Evolutionary conservation across 176 grass and related monocot species (phyloP).

Genomic region (Oropetium thomaeum): DNA sequence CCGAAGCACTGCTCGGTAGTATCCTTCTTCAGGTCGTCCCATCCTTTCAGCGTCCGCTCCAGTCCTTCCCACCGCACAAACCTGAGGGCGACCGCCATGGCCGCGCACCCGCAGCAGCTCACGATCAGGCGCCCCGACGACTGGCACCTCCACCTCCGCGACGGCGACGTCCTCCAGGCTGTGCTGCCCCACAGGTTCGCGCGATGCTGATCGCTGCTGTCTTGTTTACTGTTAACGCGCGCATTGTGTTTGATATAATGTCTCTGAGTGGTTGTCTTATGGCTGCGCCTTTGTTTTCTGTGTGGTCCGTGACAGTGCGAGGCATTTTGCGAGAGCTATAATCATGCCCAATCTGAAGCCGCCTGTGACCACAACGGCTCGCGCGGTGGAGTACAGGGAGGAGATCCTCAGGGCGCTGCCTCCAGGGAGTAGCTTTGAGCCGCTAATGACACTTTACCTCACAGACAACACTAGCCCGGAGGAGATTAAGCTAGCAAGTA

Average conservation of each 20-base stretch:
- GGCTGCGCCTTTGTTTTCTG: neutral
- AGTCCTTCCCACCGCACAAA: neutral
- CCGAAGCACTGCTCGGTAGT: neutral
- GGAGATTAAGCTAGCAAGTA: constrained; percentile 79
- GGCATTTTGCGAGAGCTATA: constrained; percentile 81
- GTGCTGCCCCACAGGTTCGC: constrained; percentile 75
- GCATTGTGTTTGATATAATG: constrained; percentile 40
- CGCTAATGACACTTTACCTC: constrained; percentile 92
- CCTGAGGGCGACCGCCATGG: constrained; percentile 23
- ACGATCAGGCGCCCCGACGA: constrained; percentile 80
- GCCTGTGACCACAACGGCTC: constrained; percentile 65
- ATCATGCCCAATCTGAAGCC: constrained; percentile 97
- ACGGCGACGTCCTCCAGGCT: constrained; percentile 60
- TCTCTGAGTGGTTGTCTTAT: neutral
- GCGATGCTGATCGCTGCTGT: neutral
- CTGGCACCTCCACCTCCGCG: constrained; percentile 90
- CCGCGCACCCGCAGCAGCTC: constrained; percentile 31
- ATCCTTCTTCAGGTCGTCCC: neutral
- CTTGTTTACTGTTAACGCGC: neutral
- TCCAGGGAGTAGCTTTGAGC: constrained; percentile 43
- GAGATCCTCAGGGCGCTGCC: constrained; percentile 65
- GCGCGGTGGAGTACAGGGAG: constrained; percentile 65
- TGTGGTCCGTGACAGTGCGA: constrained; percentile 44
- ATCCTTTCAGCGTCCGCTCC: neutral
- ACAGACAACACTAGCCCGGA: constrained; percentile 76